Evolutionary conservation across 73 alveolate genomes (phyloP), one percentile per base, ranked within the genome.

Genomic region (Loxodes magnus): DNA sequence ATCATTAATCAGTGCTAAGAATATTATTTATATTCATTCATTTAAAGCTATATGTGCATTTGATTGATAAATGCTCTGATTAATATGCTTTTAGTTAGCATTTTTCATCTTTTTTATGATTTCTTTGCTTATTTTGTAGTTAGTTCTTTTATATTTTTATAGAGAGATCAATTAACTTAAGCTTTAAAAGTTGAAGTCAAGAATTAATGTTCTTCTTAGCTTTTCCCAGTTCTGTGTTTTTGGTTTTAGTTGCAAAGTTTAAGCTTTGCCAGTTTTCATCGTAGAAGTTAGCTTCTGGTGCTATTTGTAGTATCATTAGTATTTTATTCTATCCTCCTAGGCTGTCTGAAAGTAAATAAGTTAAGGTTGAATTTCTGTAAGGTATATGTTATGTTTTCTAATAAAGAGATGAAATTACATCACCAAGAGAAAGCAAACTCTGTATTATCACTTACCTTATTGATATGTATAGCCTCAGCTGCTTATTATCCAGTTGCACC

Each of bases 291-390:
- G 42, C 33, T 28, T 74, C 63, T 49, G 88, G 92, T 22, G 87
- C 64, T 27, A 84, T 74, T 63, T 84, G 69, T 10, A 81, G 65
- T 21, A 83, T 78, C 43, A 88, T 64, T 64, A 83, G 70, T 16
- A 93, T 82, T 51, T 88, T 88, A 5, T 94, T 58, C 48, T 88
- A 75, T 24, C 97, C 97, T 0, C 88, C 88, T 29, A 88, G 56
- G n/a, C 93, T 79, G 62, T 82, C 95, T 54, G 71, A 77, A 37
- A 88, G 56, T 54, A 71, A 78, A 62, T 78, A 79, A 14, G 97
- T 77, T 3, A 77, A 60, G 31, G 52, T 64, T n/a, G 91, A 77
- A 33, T 77, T 77, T 56, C 91, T 69, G 27, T 46, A 77, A 3
- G 85, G 75, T 3, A 77, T 58, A 71, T 77, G 91, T 7, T 51